These are phyloP conservation scores for Tuber magnatum DNA, from an alignment of 495 filamentous ascomycete genomes.

Conservation along the genomic window DNA sequence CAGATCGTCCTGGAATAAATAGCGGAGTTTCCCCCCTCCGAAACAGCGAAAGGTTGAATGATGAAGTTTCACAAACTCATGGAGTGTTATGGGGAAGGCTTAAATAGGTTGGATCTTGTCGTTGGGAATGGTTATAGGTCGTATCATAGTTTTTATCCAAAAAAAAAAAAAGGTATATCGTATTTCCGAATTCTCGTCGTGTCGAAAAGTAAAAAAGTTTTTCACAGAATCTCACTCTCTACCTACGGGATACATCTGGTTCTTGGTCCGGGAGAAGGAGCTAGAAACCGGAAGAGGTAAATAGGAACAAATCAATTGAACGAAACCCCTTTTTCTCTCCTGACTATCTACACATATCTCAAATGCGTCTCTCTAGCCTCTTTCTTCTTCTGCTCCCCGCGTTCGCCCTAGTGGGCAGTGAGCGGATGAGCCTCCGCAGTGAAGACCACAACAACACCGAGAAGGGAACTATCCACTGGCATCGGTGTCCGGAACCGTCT, in stretches of 20 bases:
- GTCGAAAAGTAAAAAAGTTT: background rate
- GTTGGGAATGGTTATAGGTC: background rate
- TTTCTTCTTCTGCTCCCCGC: background rate
- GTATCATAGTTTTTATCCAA: background rate
- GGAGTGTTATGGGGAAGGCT: background rate
- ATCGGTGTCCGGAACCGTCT: background rate
- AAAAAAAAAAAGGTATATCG: background rate
- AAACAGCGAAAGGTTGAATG: background rate
- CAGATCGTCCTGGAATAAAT: background rate
- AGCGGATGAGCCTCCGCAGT: background rate
- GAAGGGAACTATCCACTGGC: background rate
- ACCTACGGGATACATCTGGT: background rate
- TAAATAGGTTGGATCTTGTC: background rate
- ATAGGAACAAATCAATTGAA: background rate
- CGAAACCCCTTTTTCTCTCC: background rate
- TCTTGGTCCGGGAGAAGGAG: background rate
- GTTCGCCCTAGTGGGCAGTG: background rate
- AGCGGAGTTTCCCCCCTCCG: background rate
- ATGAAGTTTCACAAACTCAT: background rate
- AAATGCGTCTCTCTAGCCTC: background rate
- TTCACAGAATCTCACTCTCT: constrained; percentile 1
- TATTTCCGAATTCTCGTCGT: background rate
- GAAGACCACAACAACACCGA: background rate
- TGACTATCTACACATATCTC: background rate
- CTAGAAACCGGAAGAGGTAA: background rate